phyloP scores from a whole-genome alignment of 2,329 filamentous ascomycete genomes.

The Exophiala sp. region DNA sequence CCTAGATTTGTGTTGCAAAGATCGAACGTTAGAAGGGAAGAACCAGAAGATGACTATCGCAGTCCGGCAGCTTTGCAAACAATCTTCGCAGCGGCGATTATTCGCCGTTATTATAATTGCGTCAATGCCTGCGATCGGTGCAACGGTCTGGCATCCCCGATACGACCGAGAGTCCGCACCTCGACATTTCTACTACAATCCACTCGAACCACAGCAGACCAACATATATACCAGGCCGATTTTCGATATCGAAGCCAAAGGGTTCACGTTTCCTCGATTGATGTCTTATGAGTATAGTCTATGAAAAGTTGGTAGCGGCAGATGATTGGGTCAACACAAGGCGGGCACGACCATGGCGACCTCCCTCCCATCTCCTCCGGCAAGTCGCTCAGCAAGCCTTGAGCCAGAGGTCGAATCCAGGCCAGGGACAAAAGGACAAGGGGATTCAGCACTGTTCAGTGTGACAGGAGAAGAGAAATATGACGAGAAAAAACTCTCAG shows the following conservation, averaged over 20 bases:
- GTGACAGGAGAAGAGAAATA: not conserved
- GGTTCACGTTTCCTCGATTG: conserved; percentile 3
- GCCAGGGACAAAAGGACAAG: not conserved
- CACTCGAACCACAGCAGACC: too few species aligned
- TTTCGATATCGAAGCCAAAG: not conserved
- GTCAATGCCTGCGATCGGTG: conserved; percentile 8
- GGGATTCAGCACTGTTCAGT: not conserved
- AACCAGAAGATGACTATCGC: not conserved
- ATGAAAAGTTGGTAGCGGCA: not conserved
- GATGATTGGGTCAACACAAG: too few species aligned
- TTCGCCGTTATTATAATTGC: conserved; percentile 6
- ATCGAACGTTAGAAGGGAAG: too few species aligned
- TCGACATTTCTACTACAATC: not conserved
- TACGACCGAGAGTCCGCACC: conserved; percentile 10
- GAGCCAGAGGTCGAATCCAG: not conserved
- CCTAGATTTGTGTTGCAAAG: too few species aligned
- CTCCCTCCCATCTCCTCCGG: conserved; percentile 18
- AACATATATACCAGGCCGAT: conserved; percentile 3
- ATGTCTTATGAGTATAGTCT: conserved; percentile 5
- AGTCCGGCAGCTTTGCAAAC: conserved; percentile 4
- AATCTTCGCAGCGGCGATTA: conserved; percentile 8
- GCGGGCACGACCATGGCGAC: not conserved
- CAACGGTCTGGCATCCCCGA: conserved; percentile 13
- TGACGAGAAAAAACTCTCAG: conserved; percentile 5
- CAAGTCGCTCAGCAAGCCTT: not conserved